Percentiles rank a stretch among this genome's conserved stretches.
Evolutionary conservation across 768 basidiomycete genomes (phyloP).

Genomic region (Cystobasidium tubakii): DNA sequence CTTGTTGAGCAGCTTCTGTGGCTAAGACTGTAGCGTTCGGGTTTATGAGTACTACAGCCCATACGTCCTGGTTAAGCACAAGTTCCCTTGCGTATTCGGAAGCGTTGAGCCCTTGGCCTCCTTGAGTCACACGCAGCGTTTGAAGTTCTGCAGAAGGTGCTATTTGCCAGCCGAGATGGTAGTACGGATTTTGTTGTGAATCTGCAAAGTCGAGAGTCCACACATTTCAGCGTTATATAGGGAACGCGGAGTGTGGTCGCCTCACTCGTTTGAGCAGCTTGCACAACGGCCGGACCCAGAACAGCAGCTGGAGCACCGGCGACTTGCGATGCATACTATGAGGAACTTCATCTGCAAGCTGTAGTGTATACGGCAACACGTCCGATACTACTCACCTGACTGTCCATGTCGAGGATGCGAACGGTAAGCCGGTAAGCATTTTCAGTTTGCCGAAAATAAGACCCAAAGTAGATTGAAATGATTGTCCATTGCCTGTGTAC

Average conservation of each 20-base stretch:
- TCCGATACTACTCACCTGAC: not conserved
- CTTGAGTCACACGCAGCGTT: slow-evolving; percentile 40
- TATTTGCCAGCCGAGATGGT: slow-evolving; percentile 45
- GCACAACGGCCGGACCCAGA: slow-evolving; percentile 46
- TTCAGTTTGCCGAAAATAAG: slow-evolving; percentile 48
- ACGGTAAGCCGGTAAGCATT: slow-evolving; percentile 47
- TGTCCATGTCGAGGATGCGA: slow-evolving; percentile 48
- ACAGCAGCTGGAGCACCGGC: slow-evolving; percentile 46
- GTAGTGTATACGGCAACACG: too few species aligned
- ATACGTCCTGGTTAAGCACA: slow-evolving; percentile 47
- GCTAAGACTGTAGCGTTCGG: slow-evolving; percentile 48
- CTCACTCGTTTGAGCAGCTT: slow-evolving; percentile 36
- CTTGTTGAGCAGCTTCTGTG: slow-evolving; percentile 42
- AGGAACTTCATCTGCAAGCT: too few species aligned
- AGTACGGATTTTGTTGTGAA: slow-evolving; percentile 36
- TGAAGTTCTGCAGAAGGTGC: slow-evolving; percentile 38
- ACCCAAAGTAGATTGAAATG: slow-evolving; percentile 48
- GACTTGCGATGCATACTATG: slow-evolving; percentile 39
- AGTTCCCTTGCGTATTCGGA: slow-evolving; percentile 42
- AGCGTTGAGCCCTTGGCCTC: slow-evolving; percentile 46
- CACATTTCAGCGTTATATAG: too few species aligned
- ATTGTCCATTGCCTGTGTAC: slow-evolving; percentile 36
- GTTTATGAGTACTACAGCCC: slow-evolving; percentile 46
- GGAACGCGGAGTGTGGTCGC: not conserved
- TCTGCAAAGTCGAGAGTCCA: slow-evolving; percentile 9